Conservation (phyloP, 106 monocot genomes). For the Platanthera zijinensis region DNA sequence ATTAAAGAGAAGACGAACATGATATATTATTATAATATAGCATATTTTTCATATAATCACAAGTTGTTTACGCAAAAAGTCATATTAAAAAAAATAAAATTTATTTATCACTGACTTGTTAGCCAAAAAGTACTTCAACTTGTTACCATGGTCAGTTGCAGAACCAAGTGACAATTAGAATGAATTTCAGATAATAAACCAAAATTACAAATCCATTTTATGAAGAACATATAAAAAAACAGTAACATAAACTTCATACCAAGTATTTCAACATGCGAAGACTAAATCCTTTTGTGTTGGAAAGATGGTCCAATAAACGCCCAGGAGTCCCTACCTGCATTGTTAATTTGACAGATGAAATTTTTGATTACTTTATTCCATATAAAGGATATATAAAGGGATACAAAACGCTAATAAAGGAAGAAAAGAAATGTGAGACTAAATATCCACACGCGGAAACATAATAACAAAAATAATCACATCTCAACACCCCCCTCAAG, state of each 20-base stretch:
- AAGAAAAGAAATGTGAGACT: no score
- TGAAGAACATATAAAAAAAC: background rate
- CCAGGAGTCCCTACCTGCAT: slow-evolving; percentile 92
- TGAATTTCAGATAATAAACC: background rate
- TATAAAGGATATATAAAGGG: no score
- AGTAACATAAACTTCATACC: slow-evolving; percentile 32
- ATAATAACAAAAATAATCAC: no score
- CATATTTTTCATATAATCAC: background rate
- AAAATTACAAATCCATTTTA: background rate
- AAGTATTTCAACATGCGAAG: slow-evolving; percentile 79
- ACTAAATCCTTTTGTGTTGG: slow-evolving; percentile 93
- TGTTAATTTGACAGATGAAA: background rate
- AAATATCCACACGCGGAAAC: no score
- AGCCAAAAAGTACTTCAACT: background rate
- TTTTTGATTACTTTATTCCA: no score
- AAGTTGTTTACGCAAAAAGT: background rate
- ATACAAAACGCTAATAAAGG: no score
- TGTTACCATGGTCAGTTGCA: background rate
- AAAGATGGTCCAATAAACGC: slow-evolving; percentile 89
- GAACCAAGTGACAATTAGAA: background rate
- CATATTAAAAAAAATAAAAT: background rate
- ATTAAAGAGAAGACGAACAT: background rate
- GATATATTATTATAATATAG: background rate
- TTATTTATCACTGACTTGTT: background rate
- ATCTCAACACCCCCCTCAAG: no score